A percentile compares a stretch with the other conserved stretches of the same genome.
These are phyloP conservation scores for Amaranthus palmeri DNA, from an alignment of 148 eudicot species.

Conservation along the genomic window DNA sequence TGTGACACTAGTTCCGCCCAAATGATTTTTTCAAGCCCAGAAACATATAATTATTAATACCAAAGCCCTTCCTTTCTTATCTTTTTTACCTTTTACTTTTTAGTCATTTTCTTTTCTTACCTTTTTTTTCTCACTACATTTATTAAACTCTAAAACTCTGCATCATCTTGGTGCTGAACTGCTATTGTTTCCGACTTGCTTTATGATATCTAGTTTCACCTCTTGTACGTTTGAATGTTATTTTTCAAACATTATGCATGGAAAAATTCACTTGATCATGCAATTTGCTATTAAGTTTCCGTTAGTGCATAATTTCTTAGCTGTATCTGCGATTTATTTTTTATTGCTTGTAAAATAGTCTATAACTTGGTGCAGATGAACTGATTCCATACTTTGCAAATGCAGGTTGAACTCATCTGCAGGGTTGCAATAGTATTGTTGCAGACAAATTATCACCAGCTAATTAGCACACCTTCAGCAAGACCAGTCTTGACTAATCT, in stretches of 20 bases:
- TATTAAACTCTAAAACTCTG: background rate
- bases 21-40: no score
- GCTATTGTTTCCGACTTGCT: background rate
- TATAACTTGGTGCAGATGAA: background rate
- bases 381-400: constrained; percentile 10
- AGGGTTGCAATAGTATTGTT: constrained; percentile 59
- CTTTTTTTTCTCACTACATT: no score
- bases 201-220: background rate
- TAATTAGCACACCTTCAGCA: constrained; percentile 64
- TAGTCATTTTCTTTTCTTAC: no score
- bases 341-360: background rate
- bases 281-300: background rate
- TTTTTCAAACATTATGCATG: background rate
- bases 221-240: background rate
- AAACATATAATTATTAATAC: no score
- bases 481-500: constrained; percentile 63
- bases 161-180: background rate
- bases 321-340: background rate
- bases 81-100: no score
- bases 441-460: constrained; percentile 77
- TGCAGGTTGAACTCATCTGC: constrained; percentile 90
- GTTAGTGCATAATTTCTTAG: background rate
- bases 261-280: constrained; percentile 7
- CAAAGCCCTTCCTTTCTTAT: no score
- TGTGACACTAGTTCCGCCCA: no score